Evolutionary conservation across 768 basidiomycete species (phyloP).

Genomic region (Strobilomyces echinocephalus): DNA sequence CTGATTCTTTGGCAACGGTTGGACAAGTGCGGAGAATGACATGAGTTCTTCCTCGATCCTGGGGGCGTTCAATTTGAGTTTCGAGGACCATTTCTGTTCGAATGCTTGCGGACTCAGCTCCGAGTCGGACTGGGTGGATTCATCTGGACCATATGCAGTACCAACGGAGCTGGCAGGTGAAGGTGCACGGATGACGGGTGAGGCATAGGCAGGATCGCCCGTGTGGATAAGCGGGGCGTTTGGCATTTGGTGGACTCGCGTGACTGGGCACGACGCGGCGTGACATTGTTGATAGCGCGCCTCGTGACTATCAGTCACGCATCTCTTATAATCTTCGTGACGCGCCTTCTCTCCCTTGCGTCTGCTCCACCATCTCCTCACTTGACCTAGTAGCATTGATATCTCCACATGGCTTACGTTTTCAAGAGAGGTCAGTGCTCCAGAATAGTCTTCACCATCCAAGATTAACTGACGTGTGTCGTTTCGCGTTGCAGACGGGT

Average conservation of each 20-base stretch:
- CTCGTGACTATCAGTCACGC: slow-evolving; percentile 28
- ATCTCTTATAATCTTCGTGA: slow-evolving; percentile 26
- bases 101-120: slow-evolving; percentile 37
- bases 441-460: background rate
- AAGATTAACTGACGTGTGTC: slow-evolving; percentile 7
- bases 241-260: slow-evolving; percentile 16
- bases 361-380: slow-evolving; percentile 22
- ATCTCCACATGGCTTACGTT: slow-evolving; percentile 42
- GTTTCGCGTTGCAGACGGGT: slow-evolving; percentile 43
- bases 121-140: slow-evolving; percentile 39
- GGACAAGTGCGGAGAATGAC: slow-evolving; percentile 31
- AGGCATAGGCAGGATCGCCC: slow-evolving; percentile 38
- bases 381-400: background rate
- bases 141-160: slow-evolving; percentile 44
- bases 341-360: slow-evolving; percentile 24
- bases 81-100: slow-evolving; percentile 31
- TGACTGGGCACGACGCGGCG: slow-evolving; percentile 22
- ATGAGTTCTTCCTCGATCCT: slow-evolving; percentile 36
- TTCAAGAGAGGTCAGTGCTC: slow-evolving; percentile 51
- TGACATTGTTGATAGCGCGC: slow-evolving; percentile 33
- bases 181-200: slow-evolving; percentile 42
- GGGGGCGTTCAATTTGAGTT: slow-evolving; percentile 32
- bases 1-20: slow-evolving; percentile 27
- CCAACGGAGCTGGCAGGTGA: slow-evolving; percentile 46
- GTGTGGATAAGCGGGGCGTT: slow-evolving; percentile 29